Evolutionary conservation across 371 early-diverging fungal genomes (phyloP).

Genomic region (Smittium culicis): DNA sequence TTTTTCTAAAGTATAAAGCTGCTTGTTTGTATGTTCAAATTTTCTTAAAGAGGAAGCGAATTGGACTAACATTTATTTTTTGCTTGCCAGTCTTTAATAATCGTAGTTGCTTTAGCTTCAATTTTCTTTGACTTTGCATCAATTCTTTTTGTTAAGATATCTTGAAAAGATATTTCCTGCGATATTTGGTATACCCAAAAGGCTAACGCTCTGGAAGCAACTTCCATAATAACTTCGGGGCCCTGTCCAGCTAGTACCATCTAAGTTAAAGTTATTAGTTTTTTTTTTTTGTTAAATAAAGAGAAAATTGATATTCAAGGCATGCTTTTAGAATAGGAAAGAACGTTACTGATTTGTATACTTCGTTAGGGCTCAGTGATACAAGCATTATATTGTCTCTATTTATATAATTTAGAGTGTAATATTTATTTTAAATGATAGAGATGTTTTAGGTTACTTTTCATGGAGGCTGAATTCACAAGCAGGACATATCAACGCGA

Average conservation of each 20-base stretch:
- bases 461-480: constrained; percentile 8
- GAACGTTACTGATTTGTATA: constrained; percentile 7
- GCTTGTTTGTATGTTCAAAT: neutral
- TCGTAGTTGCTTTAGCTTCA: constrained; percentile 9
- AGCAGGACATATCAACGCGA: constrained; percentile 9
- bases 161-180: constrained; percentile 9
- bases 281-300: neutral
- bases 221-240: constrained; percentile 10
- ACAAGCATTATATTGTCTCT: constrained; percentile 8
- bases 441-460: neutral
- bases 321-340: neutral
- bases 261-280: neutral
- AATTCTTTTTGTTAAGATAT: constrained; percentile 3
- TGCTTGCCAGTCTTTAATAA: constrained; percentile 10
- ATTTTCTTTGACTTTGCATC: constrained; percentile 6
- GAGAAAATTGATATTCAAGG: neutral
- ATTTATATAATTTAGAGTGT: neutral
- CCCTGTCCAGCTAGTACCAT: constrained; percentile 11
- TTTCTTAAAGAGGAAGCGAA: neutral
- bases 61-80: constrained; percentile 1
- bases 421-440: neutral
- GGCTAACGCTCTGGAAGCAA: constrained; percentile 6
- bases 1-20: neutral
- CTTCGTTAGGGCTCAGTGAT: constrained; percentile 3
- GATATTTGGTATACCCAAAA: constrained; percentile 12